Percentiles rank a stretch among this genome's conserved stretches.
These are phyloP conservation scores for Mycena maculata DNA, from an alignment of 768 basidiomycete genomes.

Conservation along the genomic window DNA sequence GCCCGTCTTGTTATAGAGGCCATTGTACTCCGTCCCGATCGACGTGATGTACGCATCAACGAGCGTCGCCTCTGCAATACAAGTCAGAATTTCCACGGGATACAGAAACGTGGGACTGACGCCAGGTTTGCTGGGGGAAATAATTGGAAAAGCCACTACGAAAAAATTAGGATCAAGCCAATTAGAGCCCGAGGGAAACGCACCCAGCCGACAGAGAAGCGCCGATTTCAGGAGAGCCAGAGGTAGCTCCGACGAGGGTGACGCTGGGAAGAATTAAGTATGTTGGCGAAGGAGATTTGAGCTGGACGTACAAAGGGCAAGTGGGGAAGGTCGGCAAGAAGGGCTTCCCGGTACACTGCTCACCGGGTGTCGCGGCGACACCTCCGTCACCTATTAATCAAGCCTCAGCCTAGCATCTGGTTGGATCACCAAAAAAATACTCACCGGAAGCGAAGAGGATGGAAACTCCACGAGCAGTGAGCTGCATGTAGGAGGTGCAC, in stretches of 20 bases:
- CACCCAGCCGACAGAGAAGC: slow-evolving; percentile 59
- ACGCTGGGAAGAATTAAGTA: slow-evolving; percentile 43
- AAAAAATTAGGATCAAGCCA: too few species aligned
- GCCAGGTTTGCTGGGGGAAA: slow-evolving; percentile 42
- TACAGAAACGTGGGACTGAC: slow-evolving; percentile 4
- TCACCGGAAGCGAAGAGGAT: slow-evolving; percentile 59
- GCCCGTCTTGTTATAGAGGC: slow-evolving; percentile 28
- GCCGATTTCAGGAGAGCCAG: slow-evolving; percentile 50
- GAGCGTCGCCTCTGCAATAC: slow-evolving; percentile 12
- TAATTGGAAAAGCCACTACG: slow-evolving; percentile 65
- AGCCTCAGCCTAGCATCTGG: not conserved
- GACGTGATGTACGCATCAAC: slow-evolving; percentile 33
- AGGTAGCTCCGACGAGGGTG: slow-evolving; percentile 53
- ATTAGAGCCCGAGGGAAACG: too few species aligned
- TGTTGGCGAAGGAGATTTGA: not conserved
- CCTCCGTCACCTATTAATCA: slow-evolving; percentile 44
- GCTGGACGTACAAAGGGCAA: slow-evolving; percentile 49
- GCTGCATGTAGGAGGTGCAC: slow-evolving; percentile 37
- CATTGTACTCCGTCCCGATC: slow-evolving; percentile 31
- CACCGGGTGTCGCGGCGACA: slow-evolving; percentile 46
- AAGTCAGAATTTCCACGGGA: not conserved
- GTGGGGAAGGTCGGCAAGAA: slow-evolving; percentile 57
- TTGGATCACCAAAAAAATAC: not conserved
- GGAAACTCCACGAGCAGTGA: slow-evolving; percentile 63
- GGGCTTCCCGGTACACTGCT: slow-evolving; percentile 53